phyloP scores from a whole-genome alignment of 306 rosid genomes.

The Trichosanthes cucumerina region DNA sequence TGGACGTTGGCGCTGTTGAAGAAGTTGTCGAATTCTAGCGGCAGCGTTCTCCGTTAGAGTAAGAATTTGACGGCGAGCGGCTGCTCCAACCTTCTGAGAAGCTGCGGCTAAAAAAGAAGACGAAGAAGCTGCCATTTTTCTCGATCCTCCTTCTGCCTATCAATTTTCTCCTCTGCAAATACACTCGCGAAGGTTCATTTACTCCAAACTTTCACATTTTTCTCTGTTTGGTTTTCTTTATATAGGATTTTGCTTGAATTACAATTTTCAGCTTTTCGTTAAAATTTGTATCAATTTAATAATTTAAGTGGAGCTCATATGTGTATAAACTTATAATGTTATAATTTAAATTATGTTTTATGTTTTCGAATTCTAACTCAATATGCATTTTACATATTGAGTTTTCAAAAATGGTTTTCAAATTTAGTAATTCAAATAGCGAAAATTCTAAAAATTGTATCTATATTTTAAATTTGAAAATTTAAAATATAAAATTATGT shows the following conservation, averaged over 20 bases:
- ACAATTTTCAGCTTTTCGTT: not conserved
- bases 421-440: too few relatives aligned
- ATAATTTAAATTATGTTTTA: too few relatives aligned
- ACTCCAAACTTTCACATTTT: not conserved
- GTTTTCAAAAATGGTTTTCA: too few relatives aligned
- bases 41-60: slow-evolving; percentile 65
- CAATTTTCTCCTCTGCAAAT: not conserved
- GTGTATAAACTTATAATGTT: too few relatives aligned
- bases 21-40: slow-evolving; percentile 43
- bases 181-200: not conserved
- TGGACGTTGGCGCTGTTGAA: slow-evolving; percentile 65
- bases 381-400: too few relatives aligned
- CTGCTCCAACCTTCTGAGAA: slow-evolving; percentile 26
- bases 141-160: not conserved
- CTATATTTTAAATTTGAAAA: too few relatives aligned
- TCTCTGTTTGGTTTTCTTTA: not conserved
- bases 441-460: too few relatives aligned
- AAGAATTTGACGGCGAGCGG: slow-evolving; percentile 61
- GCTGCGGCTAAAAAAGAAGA: slow-evolving; percentile 26
- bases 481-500: too few relatives aligned
- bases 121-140: slow-evolving; percentile 25
- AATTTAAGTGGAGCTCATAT: too few relatives aligned
- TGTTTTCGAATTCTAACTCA: too few relatives aligned
- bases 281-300: too few relatives aligned
- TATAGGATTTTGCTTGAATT: not conserved